Percentiles rank a stretch among this genome's conserved stretches.
Evolutionary conservation across 768 basidiomycete species (phyloP).

Genomic region (Kwoniella sp.): DNA sequence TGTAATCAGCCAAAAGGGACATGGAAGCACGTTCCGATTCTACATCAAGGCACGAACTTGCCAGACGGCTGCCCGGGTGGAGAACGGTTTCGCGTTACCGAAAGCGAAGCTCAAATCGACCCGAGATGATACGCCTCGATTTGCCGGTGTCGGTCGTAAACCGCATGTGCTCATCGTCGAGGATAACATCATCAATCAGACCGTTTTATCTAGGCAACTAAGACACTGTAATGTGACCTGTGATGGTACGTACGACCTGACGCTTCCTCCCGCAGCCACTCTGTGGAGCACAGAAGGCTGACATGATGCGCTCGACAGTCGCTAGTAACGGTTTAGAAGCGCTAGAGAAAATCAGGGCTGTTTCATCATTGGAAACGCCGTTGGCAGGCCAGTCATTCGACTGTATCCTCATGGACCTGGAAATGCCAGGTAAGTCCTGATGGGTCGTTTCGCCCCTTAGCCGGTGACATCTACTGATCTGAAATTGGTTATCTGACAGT

Average conservation of each 20-base stretch:
- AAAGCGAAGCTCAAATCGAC: not conserved
- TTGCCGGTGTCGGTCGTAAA: constrained; percentile 6
- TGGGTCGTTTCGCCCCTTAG: no score
- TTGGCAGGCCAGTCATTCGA: constrained; percentile 40
- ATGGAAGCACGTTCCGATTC: constrained; percentile 58
- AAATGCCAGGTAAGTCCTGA: constrained; percentile 53
- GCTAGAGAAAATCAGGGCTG: constrained; percentile 45
- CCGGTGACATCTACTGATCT: not conserved
- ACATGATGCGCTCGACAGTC: constrained; percentile 15
- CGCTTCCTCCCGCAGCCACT: not conserved
- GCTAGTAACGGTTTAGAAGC: constrained; percentile 51
- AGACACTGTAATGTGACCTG: constrained; percentile 49
- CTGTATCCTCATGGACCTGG: constrained; percentile 48
- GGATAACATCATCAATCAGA: constrained; percentile 55
- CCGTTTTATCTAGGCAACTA: constrained; percentile 46
- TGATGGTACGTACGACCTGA: constrained; percentile 34
- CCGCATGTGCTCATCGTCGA: constrained; percentile 48
- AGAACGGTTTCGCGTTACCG: not conserved
- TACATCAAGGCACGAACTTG: constrained; percentile 50
- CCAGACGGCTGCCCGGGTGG: not conserved
- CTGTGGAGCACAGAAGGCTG: constrained; percentile 5
- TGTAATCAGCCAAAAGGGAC: constrained; percentile 55
- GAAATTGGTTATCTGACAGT: constrained; percentile 19
- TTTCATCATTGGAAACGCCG: constrained; percentile 16
- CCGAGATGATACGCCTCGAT: constrained; percentile 10